These are phyloP conservation scores for Fonsecaea multimorphosa DNA, from an alignment of 2,329 filamentous ascomycete species.

Conservation along the genomic window DNA sequence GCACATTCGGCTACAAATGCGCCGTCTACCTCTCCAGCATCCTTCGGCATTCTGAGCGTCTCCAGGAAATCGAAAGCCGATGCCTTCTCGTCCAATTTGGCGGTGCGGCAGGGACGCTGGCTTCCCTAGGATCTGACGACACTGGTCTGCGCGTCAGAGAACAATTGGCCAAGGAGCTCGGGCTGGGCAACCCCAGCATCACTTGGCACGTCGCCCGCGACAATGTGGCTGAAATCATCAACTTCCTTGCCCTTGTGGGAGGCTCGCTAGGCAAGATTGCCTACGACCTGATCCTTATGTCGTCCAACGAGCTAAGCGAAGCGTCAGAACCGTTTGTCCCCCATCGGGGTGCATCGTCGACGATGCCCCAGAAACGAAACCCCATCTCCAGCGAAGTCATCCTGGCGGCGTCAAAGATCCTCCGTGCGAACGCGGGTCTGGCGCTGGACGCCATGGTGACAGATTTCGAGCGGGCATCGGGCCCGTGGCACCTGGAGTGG, in stretches of 20 bases:
- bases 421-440: conserved; percentile 59
- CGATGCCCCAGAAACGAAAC: conserved; percentile 66
- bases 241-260: conserved; percentile 61
- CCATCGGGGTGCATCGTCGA: conserved; percentile 61
- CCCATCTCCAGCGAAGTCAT: conserved; percentile 65
- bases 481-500: conserved; percentile 67
- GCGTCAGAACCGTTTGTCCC: conserved; percentile 63
- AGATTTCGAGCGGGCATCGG: conserved; percentile 64
- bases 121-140: conserved; percentile 57
- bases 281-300: conserved; percentile 64
- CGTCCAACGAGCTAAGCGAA: conserved; percentile 61
- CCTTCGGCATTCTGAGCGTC: conserved; percentile 56
- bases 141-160: conserved; percentile 58
- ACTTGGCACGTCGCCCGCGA: conserved; percentile 66
- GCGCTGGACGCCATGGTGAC: conserved; percentile 63
- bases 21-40: conserved; percentile 61
- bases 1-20: conserved; percentile 65
- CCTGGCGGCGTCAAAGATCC: conserved; percentile 60
- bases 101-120: conserved; percentile 62
- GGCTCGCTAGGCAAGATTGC: conserved; percentile 63
- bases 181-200: conserved; percentile 57
- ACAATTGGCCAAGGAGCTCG: conserved; percentile 57
- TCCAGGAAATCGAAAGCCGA: conserved; percentile 55
- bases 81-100: conserved; percentile 62
- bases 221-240: conserved; percentile 60